Conservation (phyloP, 2,329 filamentous ascomycete genomes). For the Exophiala sp. region DNA sequence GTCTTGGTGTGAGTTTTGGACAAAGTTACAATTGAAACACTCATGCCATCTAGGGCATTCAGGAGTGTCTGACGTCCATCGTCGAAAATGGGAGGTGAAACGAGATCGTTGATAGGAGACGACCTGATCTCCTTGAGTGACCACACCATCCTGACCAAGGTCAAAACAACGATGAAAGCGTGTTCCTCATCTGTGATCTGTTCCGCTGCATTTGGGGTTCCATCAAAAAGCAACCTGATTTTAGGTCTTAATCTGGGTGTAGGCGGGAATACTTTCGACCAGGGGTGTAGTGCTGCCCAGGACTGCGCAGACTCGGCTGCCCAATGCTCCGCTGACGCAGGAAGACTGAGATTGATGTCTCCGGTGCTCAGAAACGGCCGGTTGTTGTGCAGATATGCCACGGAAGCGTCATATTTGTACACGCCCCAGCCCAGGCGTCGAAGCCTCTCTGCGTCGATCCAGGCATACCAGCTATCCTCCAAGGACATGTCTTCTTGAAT, state of each 20-base stretch:
- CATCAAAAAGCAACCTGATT: not conserved
- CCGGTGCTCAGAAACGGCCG: constrained; percentile 5
- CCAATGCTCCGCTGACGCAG: not conserved
- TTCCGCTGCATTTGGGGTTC: not conserved
- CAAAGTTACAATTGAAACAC: not conserved
- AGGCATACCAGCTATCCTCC: not conserved
- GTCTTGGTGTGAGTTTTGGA: not conserved
- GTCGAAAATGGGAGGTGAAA: not conserved
- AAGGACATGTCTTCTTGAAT: not conserved
- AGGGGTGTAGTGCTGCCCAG: constrained; percentile 3
- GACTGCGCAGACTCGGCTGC: constrained; percentile 1
- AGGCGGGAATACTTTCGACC: not conserved
- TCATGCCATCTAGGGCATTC: not conserved
- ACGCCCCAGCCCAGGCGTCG: constrained; percentile 10
- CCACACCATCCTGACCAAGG: not conserved
- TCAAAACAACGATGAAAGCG: not conserved
- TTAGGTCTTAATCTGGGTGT: not conserved
- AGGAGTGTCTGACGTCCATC: not conserved
- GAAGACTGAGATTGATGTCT: constrained; percentile 5
- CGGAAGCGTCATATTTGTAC: constrained; percentile 10
- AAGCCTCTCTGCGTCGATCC: constrained; percentile 1
- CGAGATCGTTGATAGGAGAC: not conserved
- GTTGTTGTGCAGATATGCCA: constrained; percentile 7
- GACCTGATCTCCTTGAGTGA: not conserved
- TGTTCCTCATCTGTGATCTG: constrained; percentile 1